phyloP scores from a whole-genome alignment of 192 early-diverging fungal genomes.

The Endogone sp. region DNA sequence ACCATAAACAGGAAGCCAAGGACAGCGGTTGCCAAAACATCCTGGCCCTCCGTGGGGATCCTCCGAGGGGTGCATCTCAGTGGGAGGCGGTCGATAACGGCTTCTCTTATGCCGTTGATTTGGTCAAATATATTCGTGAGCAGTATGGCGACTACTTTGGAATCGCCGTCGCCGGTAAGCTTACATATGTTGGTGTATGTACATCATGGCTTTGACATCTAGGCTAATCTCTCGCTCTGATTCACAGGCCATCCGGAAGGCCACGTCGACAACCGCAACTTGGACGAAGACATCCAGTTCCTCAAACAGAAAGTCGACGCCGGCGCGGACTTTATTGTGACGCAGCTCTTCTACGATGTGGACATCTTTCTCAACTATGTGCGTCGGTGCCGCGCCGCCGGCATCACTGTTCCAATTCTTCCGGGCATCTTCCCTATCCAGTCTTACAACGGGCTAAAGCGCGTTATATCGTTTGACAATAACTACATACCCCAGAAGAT shows the following conservation, averaged over 20 bases:
- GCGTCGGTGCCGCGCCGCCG: slow-evolving; percentile 65
- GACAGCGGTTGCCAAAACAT: slow-evolving; percentile 95
- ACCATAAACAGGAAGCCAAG: slow-evolving; percentile 71
- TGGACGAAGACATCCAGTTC: slow-evolving; percentile 72
- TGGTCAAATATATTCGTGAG: slow-evolving; percentile 87
- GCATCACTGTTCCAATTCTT: slow-evolving; percentile 81
- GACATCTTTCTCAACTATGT: slow-evolving; percentile 84
- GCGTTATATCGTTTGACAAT: slow-evolving; percentile 85
- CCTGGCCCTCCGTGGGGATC: slow-evolving; percentile 92
- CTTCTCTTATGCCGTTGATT: slow-evolving; percentile 82
- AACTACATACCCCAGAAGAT: slow-evolving; percentile 86
- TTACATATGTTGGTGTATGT: not conserved
- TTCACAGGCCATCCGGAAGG: slow-evolving; percentile 81
- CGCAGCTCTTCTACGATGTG: slow-evolving; percentile 95
- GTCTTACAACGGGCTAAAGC: slow-evolving; percentile 87
- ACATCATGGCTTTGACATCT: not conserved
- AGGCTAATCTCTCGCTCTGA: not conserved
- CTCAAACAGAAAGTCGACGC: slow-evolving; percentile 90
- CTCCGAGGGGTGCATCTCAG: slow-evolving; percentile 76
- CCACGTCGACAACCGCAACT: slow-evolving; percentile 71
- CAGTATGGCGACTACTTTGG: slow-evolving; percentile 93
- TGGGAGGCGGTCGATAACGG: slow-evolving; percentile 85
- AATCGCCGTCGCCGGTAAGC: slow-evolving; percentile 85
- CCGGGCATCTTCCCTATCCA: slow-evolving; percentile 98
- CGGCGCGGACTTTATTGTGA: slow-evolving; percentile 90